phyloP scores from a whole-genome alignment of 208 protist species.

The Leishmania braziliensis region DNA sequence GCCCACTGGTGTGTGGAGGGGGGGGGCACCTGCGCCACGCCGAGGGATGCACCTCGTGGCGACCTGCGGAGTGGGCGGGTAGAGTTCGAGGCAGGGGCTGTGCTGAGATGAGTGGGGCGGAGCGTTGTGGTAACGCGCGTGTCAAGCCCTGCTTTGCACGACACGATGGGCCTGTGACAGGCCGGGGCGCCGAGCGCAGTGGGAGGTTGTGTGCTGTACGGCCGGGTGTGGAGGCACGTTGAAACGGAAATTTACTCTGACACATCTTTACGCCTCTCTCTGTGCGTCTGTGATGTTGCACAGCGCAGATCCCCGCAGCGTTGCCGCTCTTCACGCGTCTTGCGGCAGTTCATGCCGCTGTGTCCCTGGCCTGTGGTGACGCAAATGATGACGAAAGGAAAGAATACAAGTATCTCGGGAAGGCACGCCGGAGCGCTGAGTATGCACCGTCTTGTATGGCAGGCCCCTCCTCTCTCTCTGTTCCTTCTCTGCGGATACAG shows the following conservation, averaged over 20 bases:
- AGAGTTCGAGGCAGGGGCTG: not conserved
- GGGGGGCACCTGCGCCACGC: not conserved
- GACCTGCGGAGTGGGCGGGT: not conserved
- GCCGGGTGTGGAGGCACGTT: not conserved
- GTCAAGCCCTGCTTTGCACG: not conserved
- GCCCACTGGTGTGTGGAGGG: not conserved
- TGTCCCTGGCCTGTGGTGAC: not conserved
- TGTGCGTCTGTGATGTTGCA: not conserved
- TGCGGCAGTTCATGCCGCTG: not conserved
- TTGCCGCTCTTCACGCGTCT: not conserved
- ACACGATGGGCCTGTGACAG: not conserved
- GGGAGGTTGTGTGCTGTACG: not conserved
- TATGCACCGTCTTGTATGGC: not conserved
- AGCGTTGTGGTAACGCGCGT: not conserved
- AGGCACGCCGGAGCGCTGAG: not conserved
- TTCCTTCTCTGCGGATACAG: not conserved
- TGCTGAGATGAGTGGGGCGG: not conserved
- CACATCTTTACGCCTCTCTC: not conserved
- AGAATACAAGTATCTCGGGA: not conserved
- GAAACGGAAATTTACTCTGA: not conserved
- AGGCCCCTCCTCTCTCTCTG: not conserved
- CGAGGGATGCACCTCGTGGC: not conserved
- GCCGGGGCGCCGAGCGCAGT: not conserved
- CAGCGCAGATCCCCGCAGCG: not conserved
- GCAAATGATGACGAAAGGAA: not conserved